phyloP scores from a whole-genome alignment of 1,284 basidiomycete genomes.

The Marasmius fiardii region DNA sequence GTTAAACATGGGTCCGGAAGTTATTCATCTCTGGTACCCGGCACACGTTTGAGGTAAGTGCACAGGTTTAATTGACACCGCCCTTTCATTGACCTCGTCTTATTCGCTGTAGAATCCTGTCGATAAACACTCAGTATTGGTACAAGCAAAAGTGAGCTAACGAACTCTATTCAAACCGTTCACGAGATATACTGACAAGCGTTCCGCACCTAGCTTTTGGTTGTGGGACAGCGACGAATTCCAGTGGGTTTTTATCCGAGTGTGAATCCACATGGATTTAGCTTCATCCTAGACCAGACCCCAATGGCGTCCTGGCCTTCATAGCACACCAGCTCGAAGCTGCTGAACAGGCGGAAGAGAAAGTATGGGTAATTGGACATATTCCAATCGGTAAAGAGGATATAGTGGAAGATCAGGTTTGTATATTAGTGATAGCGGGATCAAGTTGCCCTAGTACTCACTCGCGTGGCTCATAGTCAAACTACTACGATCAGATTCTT shows the following conservation, averaged over 20 bases:
- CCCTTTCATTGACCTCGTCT: background rate
- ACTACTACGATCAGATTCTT: slow-evolving; percentile 56
- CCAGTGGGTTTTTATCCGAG: slow-evolving; percentile 29
- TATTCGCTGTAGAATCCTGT: slow-evolving; percentile 38
- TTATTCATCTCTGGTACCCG: slow-evolving; percentile 40
- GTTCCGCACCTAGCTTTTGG: slow-evolving; percentile 39
- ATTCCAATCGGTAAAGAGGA: slow-evolving; percentile 48
- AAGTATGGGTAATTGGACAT: slow-evolving; percentile 52
- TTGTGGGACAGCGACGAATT: slow-evolving; percentile 45
- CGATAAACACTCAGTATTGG: slow-evolving; percentile 57
- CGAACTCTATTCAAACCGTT: background rate
- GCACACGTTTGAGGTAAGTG: slow-evolving; percentile 38
- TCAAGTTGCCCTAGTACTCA: background rate
- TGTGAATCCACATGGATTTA: background rate
- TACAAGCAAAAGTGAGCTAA: slow-evolving; percentile 43
- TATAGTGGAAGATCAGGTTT: slow-evolving; percentile 39
- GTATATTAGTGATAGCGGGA: background rate
- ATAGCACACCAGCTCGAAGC: slow-evolving; percentile 47
- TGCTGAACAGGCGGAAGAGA: slow-evolving; percentile 50
- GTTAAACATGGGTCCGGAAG: slow-evolving; percentile 46
- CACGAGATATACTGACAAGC: background rate
- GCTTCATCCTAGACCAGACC: slow-evolving; percentile 29
- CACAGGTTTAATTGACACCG: background rate
- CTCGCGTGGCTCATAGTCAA: slow-evolving; percentile 34
- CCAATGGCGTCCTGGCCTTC: slow-evolving; percentile 39